Base-by-base conservation (phyloP, 345 rosid species). In the Eutrema heterophyllum region DNA sequence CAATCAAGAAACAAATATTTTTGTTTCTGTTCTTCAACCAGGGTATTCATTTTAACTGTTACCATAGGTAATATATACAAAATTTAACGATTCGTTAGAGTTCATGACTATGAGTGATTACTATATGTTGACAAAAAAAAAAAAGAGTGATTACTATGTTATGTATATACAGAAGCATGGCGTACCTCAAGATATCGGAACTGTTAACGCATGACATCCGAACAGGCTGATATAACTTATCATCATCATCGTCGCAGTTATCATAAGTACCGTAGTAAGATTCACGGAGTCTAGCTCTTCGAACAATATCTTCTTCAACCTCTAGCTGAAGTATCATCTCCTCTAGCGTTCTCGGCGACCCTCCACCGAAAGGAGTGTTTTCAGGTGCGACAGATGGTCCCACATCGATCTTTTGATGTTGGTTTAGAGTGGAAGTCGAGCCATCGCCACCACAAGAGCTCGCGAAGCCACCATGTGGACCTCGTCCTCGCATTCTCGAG, bases 251-350 rank as follows among this genome's bases (percentile, higher is more conserved):
- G 4, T 29, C 67, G 44, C 11, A 39, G 5, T 59, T 14, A 40
- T 75, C 68, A 43, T 52, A 77, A 51, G 75, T 51, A 3, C 79
- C 79, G 58, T 35, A 43, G 55, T 30, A 55, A 43, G 73, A 74
- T 4, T 69, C 79, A 6, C 72, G 59, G 4, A 82, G 72, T 76
- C 87, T 83, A 30, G 82, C 78, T 60, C 81, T 83, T 35, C 90
- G 80, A 26, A 89, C 86, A 2, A 79, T 24, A 64, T 87, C 94
- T 75, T 93, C 98, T 74, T 93, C 98, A 6, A 86, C 53, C 75
- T 93, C 94, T 5, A 93, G 81, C 80, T 86, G 92, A 70, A 87
- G 33, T 66, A 93, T 89, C 98, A 93, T 88, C 67, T 93, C 88
- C 79, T 91, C 98, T 35, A 93, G 64, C 1, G 96, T 93, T 67